Conservation (phyloP, 2,329 filamentous ascomycete species). For the Lecanicillium sp. region DNA sequence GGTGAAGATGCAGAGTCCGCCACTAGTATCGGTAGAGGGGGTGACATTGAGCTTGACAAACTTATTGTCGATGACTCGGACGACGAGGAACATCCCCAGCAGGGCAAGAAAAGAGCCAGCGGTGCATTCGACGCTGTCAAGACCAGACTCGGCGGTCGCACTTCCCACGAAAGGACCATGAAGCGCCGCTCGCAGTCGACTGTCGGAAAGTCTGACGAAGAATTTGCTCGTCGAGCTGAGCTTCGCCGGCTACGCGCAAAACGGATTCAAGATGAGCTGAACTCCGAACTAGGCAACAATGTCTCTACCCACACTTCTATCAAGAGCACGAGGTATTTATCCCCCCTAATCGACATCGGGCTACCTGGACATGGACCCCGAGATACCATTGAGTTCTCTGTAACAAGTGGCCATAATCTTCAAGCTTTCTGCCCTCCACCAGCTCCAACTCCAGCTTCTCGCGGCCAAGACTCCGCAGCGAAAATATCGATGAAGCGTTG, state of each 20-base stretch:
- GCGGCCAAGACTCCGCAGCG: conserved; percentile 4
- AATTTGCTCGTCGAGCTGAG: conserved; percentile 46
- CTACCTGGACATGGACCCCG: conserved; percentile 32
- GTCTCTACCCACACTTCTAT: conserved; percentile 19
- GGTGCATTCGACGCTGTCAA: conserved; percentile 37
- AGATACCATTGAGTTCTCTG: conserved; percentile 40
- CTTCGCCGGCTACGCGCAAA: conserved; percentile 45
- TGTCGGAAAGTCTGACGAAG: conserved; percentile 40
- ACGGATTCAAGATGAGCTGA: conserved; percentile 50
- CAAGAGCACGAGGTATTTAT: conserved; percentile 16
- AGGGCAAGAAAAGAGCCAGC: conserved; percentile 23
- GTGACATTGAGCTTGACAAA: conserved; percentile 16
- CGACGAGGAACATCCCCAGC: conserved; percentile 24
- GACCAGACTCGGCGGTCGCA: conserved; percentile 33
- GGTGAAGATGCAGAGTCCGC: neutral
- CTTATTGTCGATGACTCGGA: conserved; percentile 30
- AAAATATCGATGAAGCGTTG: conserved; percentile 1
- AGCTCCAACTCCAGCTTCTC: conserved; percentile 9
- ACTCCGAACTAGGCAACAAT: conserved; percentile 33
- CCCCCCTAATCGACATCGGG: conserved; percentile 18
- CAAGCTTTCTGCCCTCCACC: conserved; percentile 5
- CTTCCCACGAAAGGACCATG: conserved; percentile 34
- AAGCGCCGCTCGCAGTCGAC: conserved; percentile 32
- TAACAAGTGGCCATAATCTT: conserved; percentile 11
- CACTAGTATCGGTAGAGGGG: neutral